A percentile compares a stretch with the other conserved stretches of the same genome.
phyloP scores from a whole-genome alignment of 768 basidiomycete species.

The Hypholoma fasciculare region DNA sequence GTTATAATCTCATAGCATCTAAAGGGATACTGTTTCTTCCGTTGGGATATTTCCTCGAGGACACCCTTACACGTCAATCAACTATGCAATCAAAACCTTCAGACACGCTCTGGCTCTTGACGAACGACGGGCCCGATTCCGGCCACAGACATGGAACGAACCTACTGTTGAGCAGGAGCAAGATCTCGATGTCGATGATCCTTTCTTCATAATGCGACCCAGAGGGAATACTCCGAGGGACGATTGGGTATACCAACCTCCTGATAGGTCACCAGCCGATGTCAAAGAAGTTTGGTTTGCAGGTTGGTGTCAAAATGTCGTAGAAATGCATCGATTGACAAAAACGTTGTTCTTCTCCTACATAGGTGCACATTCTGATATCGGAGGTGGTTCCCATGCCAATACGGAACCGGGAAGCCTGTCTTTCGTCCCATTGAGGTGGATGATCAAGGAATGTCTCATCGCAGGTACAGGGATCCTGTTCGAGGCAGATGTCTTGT shows the following conservation, averaged over 20 bases:
- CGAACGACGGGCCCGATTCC: constrained; percentile 12
- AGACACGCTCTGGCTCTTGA: constrained; percentile 18
- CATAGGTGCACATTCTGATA: constrained; percentile 6
- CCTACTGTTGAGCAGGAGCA: constrained; percentile 9
- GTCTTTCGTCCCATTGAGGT: constrained; percentile 25
- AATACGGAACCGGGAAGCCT: constrained; percentile 20
- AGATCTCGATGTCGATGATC: constrained; percentile 14
- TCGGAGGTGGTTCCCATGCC: constrained; percentile 22
- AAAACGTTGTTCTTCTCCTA: too few species aligned
- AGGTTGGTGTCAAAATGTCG: not conserved
- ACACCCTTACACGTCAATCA: constrained; percentile 13
- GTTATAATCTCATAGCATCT: not conserved
- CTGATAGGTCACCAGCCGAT: constrained; percentile 3
- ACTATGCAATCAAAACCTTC: constrained; percentile 11
- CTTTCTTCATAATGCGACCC: not conserved
- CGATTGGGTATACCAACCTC: constrained; percentile 7
- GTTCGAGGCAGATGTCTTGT: constrained; percentile 21
- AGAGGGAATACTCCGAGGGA: not conserved
- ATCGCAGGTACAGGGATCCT: constrained; percentile 17
- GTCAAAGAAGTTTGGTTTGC: constrained; percentile 14
- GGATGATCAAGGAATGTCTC: constrained; percentile 31
- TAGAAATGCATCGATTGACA: too few species aligned
- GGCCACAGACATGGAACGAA: constrained; percentile 11
- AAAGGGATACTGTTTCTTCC: constrained; percentile 18
- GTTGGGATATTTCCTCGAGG: constrained; percentile 15